Conservation (phyloP, 2,329 filamentous ascomycete species). For the Elsinoe ampelina region DNA sequence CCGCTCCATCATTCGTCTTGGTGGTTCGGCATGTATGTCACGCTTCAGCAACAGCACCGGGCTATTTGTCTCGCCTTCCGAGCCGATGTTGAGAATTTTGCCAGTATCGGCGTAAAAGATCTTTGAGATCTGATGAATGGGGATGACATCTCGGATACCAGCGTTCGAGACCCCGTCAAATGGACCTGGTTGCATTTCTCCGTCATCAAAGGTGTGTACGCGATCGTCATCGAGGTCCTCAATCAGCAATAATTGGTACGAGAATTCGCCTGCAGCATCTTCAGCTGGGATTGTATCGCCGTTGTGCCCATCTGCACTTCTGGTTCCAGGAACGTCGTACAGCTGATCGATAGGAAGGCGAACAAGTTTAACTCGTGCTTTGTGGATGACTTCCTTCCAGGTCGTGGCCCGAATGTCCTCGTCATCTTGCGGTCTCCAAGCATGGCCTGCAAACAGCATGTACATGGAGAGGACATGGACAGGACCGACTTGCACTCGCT, state of each 20-base stretch:
- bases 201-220: slow-evolving; percentile 57
- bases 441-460: slow-evolving; percentile 84
- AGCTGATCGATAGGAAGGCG: slow-evolving; percentile 54
- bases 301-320: slow-evolving; percentile 22
- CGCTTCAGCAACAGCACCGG: slow-evolving; percentile 67
- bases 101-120: slow-evolving; percentile 91
- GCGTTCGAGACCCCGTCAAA: slow-evolving; percentile 54
- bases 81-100: slow-evolving; percentile 75
- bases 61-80: slow-evolving; percentile 58
- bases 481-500: slow-evolving; percentile 73
- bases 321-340: slow-evolving; percentile 34
- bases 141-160: slow-evolving; percentile 57
- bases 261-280: slow-evolving; percentile 52
- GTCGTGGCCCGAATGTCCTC: slow-evolving; percentile 56
- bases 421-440: slow-evolving; percentile 46
- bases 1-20: slow-evolving; percentile 47
- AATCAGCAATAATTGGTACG: slow-evolving; percentile 71
- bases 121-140: slow-evolving; percentile 70
- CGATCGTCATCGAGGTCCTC: slow-evolving; percentile 71
- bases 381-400: slow-evolving; percentile 96
- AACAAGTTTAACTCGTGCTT: slow-evolving; percentile 72
- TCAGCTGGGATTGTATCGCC: slow-evolving; percentile 31
- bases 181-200: slow-evolving; percentile 44
- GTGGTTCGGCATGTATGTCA: slow-evolving; percentile 55
- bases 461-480: slow-evolving; percentile 81